phyloP scores from a whole-genome alignment of 2,329 filamentous ascomycete genomes.

The Dryadomyces sulphureus region DNA sequence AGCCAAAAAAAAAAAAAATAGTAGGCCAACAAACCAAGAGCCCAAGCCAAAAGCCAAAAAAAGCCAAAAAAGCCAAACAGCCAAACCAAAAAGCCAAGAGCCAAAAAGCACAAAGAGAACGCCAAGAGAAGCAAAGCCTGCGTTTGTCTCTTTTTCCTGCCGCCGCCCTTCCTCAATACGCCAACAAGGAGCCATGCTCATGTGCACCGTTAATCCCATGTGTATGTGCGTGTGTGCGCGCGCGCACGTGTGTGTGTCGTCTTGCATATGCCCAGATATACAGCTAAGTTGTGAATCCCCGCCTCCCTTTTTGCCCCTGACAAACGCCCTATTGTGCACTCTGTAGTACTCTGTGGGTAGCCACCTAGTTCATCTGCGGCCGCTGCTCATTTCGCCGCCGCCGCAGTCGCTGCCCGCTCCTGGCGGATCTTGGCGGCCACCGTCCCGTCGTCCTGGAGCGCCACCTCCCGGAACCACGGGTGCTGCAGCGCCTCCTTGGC shows the following conservation, averaged over 20 bases:
- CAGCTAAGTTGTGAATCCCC: neutral
- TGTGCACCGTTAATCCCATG: neutral
- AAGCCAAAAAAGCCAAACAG: neutral
- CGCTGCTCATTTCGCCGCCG: neutral
- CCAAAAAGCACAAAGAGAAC: neutral
- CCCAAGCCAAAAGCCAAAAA: neutral
- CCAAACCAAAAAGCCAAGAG: too few species aligned
- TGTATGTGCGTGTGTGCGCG: neutral
- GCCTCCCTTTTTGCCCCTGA: neutral
- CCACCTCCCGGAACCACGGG: constrained; percentile 51
- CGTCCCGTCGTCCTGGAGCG: constrained; percentile 50
- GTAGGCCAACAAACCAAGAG: too few species aligned
- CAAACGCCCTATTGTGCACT: too few species aligned
- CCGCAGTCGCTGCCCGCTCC: constrained; percentile 20
- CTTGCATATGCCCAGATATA: neutral
- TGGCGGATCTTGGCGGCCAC: constrained; percentile 50
- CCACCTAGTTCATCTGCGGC: neutral
- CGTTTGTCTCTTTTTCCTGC: neutral
- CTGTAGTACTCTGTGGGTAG: neutral
- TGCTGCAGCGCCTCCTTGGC: constrained; percentile 52
- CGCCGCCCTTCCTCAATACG: neutral
- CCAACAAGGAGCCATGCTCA: neutral
- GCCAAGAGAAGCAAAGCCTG: neutral
- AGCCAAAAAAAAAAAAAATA: neutral
- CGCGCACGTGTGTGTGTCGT: neutral